phyloP scores from a whole-genome alignment of 345 rosid genomes.

The Citrus unshiu region DNA sequence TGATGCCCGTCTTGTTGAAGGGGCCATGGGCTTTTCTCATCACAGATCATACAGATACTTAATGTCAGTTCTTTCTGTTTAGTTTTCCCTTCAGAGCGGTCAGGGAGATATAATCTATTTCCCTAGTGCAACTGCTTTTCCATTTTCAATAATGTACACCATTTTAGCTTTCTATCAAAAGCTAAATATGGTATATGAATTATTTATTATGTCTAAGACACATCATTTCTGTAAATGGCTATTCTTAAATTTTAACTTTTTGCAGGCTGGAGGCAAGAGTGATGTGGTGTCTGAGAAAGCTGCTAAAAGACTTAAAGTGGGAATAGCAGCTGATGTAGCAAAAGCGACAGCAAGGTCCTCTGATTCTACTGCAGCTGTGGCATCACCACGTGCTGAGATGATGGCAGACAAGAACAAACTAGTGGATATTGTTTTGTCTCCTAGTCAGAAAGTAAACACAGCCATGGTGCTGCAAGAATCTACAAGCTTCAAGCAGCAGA shows the following conservation, averaged over 20 bases:
- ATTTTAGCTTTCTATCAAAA: background rate
- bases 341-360: conserved; percentile 30
- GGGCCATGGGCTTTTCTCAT: background rate
- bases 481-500: conserved; percentile 38
- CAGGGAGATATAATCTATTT: background rate
- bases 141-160: background rate
- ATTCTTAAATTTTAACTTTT: conserved; percentile 18
- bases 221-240: conserved; percentile 7
- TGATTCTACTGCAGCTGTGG: conserved; percentile 30
- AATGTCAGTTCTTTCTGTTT: background rate
- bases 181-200: background rate
- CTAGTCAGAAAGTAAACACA: conserved; percentile 31
- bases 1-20: background rate
- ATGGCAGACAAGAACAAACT: conserved; percentile 36
- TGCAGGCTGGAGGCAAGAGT: conserved; percentile 77
- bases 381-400: conserved; percentile 34
- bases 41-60: background rate
- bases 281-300: conserved; percentile 58
- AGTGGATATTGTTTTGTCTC: conserved; percentile 35
- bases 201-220: background rate
- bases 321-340: conserved; percentile 34
- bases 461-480: conserved; percentile 35
- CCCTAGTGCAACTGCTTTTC: background rate
- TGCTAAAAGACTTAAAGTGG: conserved; percentile 59
- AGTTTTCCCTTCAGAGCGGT: background rate